These are phyloP conservation scores for Lentinus polychrous DNA, from an alignment of 1,284 basidiomycete genomes.

Conservation along the genomic window DNA sequence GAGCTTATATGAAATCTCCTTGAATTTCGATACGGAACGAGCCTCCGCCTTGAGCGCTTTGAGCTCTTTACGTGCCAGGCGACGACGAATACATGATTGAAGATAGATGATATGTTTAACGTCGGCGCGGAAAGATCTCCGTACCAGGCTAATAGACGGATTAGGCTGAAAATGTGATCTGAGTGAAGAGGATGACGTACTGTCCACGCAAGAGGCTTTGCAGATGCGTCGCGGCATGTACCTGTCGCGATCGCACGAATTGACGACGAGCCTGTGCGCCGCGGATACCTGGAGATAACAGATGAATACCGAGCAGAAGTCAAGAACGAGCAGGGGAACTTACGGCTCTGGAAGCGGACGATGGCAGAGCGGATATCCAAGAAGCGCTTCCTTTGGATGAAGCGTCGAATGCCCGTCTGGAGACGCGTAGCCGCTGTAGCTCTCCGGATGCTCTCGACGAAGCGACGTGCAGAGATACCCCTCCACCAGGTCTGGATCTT, in stretches of 20 bases:
- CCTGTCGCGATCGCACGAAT: conserved; percentile 57
- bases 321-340: conserved; percentile 30
- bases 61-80: conserved; percentile 83
- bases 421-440: conserved; percentile 74
- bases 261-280: conserved; percentile 70
- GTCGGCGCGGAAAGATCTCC: conserved; percentile 58
- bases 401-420: conserved; percentile 71
- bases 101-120: conserved; percentile 76
- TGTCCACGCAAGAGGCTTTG: conserved; percentile 87
- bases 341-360: conserved; percentile 80
- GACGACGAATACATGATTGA: conserved; percentile 90
- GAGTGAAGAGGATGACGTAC: conserved; percentile 41
- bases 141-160: conserved; percentile 46
- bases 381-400: conserved; percentile 71
- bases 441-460: conserved; percentile 68
- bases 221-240: conserved; percentile 65
- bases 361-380: conserved; percentile 58
- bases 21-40: conserved; percentile 95
- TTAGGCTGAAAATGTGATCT: neutral
- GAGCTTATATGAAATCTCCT: conserved; percentile 96
- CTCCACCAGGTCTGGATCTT: conserved; percentile 94
- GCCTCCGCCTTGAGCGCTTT: conserved; percentile 84
- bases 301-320: conserved; percentile 9
- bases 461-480: conserved; percentile 67
- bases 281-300: conserved; percentile 57